Evolutionary conservation across 805 yeast species (phyloP).

Genomic region (Nakazawaea ishiwadae): DNA sequence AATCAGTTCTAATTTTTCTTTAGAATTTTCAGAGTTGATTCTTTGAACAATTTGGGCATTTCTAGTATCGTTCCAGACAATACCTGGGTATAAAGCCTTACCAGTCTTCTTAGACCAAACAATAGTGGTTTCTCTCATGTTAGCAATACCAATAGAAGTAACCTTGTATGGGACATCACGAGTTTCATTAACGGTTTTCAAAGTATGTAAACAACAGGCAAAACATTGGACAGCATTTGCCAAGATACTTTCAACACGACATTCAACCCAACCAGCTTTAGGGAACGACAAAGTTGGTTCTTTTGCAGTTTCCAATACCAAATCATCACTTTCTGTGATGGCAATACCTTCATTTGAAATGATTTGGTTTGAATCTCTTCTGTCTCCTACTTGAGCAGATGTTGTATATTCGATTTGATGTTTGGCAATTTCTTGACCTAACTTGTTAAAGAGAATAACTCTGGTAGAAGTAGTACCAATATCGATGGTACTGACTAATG

Average conservation of each 20-base stretch:
- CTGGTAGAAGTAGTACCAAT: slow-evolving; percentile 92
- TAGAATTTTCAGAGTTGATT: slow-evolving; percentile 48
- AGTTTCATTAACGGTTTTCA: slow-evolving; percentile 53
- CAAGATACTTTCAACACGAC: slow-evolving; percentile 79
- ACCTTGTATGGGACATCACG: slow-evolving; percentile 49
- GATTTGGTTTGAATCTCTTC: slow-evolving; percentile 42
- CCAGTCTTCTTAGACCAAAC: slow-evolving; percentile 88
- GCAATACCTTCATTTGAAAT: slow-evolving; percentile 75
- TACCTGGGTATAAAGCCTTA: slow-evolving; percentile 77
- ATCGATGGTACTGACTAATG: slow-evolving; percentile 68
- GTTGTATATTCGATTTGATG: slow-evolving; percentile 89
- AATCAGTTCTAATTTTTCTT: slow-evolving; percentile 52
- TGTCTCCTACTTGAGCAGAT: slow-evolving; percentile 46
- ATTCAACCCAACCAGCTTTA: slow-evolving; percentile 91
- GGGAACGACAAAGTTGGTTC: slow-evolving; percentile 73
- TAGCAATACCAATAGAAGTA: slow-evolving; percentile 80
- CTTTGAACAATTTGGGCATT: slow-evolving; percentile 68
- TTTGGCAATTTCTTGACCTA: slow-evolving; percentile 76
- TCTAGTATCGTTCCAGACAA: slow-evolving; percentile 95
- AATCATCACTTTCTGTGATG: slow-evolving; percentile 45
- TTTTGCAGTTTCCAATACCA: slow-evolving; percentile 56
- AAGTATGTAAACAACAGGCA: slow-evolving; percentile 53
- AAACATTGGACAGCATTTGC: slow-evolving; percentile 80
- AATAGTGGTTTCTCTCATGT: slow-evolving; percentile 92
- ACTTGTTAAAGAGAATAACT: slow-evolving; percentile 70